A percentile compares a stretch with the other conserved stretches of the same genome.
Conservation (phyloP, 257 asterid genomes). For the Scutellaria minor region DNA sequence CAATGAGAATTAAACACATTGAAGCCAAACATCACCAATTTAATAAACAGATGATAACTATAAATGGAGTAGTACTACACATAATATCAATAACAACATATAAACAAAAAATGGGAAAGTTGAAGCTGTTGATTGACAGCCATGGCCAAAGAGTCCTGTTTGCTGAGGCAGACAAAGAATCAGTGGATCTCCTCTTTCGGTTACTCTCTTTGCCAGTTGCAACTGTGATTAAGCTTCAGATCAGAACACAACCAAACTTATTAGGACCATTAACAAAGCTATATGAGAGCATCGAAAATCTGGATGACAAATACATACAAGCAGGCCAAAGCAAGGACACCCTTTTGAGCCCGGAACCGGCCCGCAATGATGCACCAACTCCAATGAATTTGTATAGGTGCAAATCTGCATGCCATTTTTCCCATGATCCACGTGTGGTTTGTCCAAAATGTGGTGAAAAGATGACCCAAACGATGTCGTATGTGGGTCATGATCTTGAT, state of each 20-base stretch:
- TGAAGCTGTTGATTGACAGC: conserved; percentile 49
- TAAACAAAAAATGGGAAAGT: conserved; percentile 25
- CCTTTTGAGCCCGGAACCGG: conserved; percentile 33
- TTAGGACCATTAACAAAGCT: conserved; percentile 31
- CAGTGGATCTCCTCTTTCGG: conserved; percentile 44
- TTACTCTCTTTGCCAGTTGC: conserved; percentile 37
- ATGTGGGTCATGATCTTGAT: background rate
- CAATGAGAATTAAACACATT: too few relatives aligned
- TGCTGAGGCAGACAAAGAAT: conserved; percentile 47
- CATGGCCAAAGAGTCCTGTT: conserved; percentile 36
- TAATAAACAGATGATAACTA: too few relatives aligned
- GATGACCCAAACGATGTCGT: background rate
- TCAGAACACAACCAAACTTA: conserved; percentile 23
- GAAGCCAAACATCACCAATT: too few relatives aligned
- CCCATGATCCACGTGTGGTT: conserved; percentile 19
- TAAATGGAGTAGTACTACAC: too few relatives aligned
- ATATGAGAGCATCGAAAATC: conserved; percentile 39
- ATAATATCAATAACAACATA: too few relatives aligned
- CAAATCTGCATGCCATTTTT: background rate
- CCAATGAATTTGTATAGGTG: background rate
- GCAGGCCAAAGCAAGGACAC: conserved; percentile 29
- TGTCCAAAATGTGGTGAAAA: background rate
- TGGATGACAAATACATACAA: conserved; percentile 35
- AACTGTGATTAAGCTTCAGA: conserved; percentile 21
- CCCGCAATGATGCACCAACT: background rate